Percentiles rank a stretch among this genome's conserved stretches.
Conservation (phyloP, 495 filamentous ascomycete genomes). For the Bryoglossum gracile region DNA sequence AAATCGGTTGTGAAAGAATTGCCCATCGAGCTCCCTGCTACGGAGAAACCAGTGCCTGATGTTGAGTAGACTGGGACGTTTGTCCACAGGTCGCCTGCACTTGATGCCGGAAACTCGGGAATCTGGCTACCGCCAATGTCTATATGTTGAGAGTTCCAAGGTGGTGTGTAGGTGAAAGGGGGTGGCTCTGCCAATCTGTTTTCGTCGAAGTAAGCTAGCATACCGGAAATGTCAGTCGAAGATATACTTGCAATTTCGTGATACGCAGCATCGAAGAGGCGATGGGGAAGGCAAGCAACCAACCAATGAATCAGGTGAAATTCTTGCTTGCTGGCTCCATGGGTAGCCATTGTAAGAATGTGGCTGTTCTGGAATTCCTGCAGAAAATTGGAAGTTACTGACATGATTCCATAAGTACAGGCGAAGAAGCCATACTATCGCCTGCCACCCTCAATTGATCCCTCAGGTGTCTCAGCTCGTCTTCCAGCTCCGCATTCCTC, state of each 20-base stretch:
- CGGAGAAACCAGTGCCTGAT: not conserved
- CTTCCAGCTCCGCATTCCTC: conserved; percentile 16
- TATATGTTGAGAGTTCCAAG: not conserved
- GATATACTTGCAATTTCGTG: no score
- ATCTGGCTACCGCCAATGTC: not conserved
- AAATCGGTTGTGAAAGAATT: not conserved
- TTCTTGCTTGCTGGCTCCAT: no score
- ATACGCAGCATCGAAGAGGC: no score
- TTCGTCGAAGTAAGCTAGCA: not conserved
- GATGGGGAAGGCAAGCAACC: no score
- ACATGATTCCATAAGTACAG: not conserved
- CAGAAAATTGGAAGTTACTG: no score
- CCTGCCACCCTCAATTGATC: not conserved
- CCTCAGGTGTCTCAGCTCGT: conserved; percentile 12
- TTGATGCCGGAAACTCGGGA: not conserved
- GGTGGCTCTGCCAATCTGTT: not conserved
- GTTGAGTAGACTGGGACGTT: not conserved
- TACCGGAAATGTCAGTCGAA: no score
- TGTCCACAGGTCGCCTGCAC: conserved; percentile 1
- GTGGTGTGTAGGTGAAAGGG: not conserved
- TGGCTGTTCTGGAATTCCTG: no score
- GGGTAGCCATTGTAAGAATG: no score
- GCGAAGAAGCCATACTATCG: not conserved
- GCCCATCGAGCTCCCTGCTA: not conserved
- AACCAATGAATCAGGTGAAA: no score